Percentiles rank a stretch among this genome's conserved stretches.
These are phyloP conservation scores for Benincasa hispida DNA, from an alignment of 306 rosid species.

Conservation along the genomic window DNA sequence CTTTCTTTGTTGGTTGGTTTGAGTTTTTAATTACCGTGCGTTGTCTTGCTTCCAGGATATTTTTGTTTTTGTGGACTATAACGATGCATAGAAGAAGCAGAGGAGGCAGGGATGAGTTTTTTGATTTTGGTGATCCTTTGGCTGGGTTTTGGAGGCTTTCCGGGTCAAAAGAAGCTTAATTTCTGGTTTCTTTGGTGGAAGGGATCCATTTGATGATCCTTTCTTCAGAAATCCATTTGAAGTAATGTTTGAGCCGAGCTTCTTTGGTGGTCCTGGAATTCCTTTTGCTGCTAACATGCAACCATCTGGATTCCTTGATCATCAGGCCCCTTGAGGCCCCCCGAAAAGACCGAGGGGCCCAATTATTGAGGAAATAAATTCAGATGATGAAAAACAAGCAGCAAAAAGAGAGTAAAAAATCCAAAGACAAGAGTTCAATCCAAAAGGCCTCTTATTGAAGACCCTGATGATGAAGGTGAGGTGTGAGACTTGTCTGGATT, in stretches of 20 bases:
- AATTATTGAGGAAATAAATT: slow-evolving; percentile 64
- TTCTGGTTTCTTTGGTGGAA: slow-evolving; percentile 47
- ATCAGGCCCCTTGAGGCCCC: slow-evolving; percentile 42
- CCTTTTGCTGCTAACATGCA: slow-evolving; percentile 34
- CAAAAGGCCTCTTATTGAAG: slow-evolving; percentile 30
- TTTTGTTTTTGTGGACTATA: background rate
- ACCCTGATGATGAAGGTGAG: slow-evolving; percentile 53
- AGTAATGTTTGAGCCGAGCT: slow-evolving; percentile 38
- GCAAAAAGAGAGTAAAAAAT: slow-evolving; percentile 30
- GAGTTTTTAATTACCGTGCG: background rate
- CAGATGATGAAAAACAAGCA: slow-evolving; percentile 52
- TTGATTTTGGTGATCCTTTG: slow-evolving; percentile 41
- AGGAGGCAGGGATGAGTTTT: slow-evolving; percentile 27
- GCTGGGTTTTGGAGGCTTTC: slow-evolving; percentile 47
- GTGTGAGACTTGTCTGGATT: slow-evolving; percentile 21
- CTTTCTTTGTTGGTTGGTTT: background rate
- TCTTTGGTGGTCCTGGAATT: slow-evolving; percentile 31
- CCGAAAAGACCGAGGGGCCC: slow-evolving; percentile 42
- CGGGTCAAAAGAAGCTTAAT: slow-evolving; percentile 41
- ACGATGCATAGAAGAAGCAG: slow-evolving; percentile 27
- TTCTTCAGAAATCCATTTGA: slow-evolving; percentile 65
- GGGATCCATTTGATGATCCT: slow-evolving; percentile 74
- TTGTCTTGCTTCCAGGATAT: background rate
- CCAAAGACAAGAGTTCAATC: slow-evolving; percentile 44
- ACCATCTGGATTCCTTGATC: slow-evolving; percentile 40